Evolutionary conservation across 768 basidiomycete genomes (phyloP), one percentile per base, ranked within the genome.

Genomic region (Termitomyces sp.): DNA sequence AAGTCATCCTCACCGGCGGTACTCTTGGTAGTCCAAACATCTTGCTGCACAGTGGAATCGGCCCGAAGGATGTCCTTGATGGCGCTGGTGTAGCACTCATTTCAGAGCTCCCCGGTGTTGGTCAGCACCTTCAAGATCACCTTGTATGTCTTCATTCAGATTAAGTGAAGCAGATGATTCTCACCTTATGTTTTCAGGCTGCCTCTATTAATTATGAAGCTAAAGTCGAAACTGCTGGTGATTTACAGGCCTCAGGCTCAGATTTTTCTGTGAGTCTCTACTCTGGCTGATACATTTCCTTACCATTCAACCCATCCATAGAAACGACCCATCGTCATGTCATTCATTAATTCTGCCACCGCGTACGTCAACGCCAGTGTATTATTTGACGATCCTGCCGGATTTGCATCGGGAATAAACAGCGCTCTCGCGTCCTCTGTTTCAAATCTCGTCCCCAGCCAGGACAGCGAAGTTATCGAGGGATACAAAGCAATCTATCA

Each of bases 311-410:
- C 13, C 32, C 4, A 26, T 47, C 4, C 30, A 41, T 46, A 75
- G 69, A 69, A 66, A 57, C 63, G 71, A 7, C 55, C 72, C 2
- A 69, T 71, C 57, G 83, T 82, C 69, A 64, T 78, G 16, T 86
- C 84, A 3, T 83, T 80, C 68, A 75, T 87, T 67, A 88, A 87
- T 74, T 79, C 82, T 36, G 86, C 85, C 4, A 82, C 82, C 41
- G 82, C 81, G 7, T 88, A 85, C 66, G 75, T 79, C 63, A 85
- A 85, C 70, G 71, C 77, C 60, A 77, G 79, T 40, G 70, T 69
- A 36, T 75, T 83, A 35, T 73, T 84, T 60, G 76, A 71, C 46
- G 61, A 55, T 55, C 26, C 59, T 30, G 41, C 36, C 23, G 53
- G 54, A 30, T 63, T 65, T 38, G 48, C 57, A 43, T 47, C 32